These are phyloP conservation scores for Suillus bovinus DNA, from an alignment of 768 basidiomycete species.

Conservation along the genomic window DNA sequence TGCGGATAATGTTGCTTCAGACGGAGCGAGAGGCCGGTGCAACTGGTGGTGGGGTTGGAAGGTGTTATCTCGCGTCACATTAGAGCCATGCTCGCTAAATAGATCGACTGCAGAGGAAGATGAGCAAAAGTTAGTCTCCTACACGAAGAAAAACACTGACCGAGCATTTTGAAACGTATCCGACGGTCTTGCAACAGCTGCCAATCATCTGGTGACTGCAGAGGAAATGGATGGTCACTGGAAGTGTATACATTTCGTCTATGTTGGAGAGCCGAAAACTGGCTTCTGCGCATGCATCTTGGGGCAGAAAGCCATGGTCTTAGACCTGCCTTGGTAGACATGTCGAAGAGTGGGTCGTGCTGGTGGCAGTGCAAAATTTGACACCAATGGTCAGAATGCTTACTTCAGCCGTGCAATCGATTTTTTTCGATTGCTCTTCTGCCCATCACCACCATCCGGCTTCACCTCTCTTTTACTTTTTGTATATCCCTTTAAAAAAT, in stretches of 20 bases:
- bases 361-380: conserved; percentile 35
- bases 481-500: conserved; percentile 50
- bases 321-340: conserved; percentile 27
- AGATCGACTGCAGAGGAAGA: conserved; percentile 48
- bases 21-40: conserved; percentile 56
- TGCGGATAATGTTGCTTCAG: conserved; percentile 79
- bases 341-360: conserved; percentile 18
- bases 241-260: conserved; percentile 2
- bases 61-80: conserved; percentile 61
- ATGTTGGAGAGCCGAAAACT: background rate
- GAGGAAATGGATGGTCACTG: conserved; percentile 19
- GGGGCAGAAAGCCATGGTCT: conserved; percentile 23
- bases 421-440: conserved; percentile 40
- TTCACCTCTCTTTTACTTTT: conserved; percentile 30
- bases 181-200: conserved; percentile 58
- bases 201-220: conserved; percentile 65
- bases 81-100: conserved; percentile 76
- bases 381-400: conserved; percentile 30
- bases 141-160: conserved; percentile 39
- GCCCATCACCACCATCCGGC: conserved; percentile 36
- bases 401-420: conserved; percentile 53
- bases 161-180: conserved; percentile 53
- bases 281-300: conserved; percentile 22
- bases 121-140: conserved; percentile 14
- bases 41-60: conserved; percentile 75